A percentile compares a stretch with the other conserved stretches of the same genome.
These are phyloP conservation scores for Saitozyma sp. DNA, from an alignment of 768 basidiomycete species.

Conservation along the genomic window DNA sequence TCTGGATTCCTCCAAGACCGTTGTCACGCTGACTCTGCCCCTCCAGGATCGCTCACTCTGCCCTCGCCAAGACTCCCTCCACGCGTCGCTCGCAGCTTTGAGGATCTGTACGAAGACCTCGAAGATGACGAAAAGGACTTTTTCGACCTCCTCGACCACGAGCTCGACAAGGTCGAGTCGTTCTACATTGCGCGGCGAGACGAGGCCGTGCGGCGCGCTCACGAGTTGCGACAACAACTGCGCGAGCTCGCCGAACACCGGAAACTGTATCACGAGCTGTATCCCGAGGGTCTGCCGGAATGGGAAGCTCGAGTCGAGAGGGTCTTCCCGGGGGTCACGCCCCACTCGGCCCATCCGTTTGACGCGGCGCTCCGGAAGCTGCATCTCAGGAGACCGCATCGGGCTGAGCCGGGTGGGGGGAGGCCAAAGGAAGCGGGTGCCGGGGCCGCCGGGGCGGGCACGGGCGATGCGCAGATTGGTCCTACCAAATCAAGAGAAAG, in stretches of 20 bases:
- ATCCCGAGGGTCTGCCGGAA: conserved; percentile 39
- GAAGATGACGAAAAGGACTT: conserved; percentile 67
- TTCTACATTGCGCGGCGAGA: conserved; percentile 76
- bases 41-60: conserved; percentile 33
- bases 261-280: conserved; percentile 52
- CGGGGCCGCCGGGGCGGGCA: not conserved
- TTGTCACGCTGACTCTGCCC: not conserved
- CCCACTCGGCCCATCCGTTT: conserved; percentile 6
- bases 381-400: too few relatives aligned
- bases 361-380: not conserved
- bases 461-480: conserved; percentile 2
- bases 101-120: conserved; percentile 59
- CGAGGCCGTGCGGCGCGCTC: conserved; percentile 56
- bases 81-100: conserved; percentile 39
- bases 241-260: conserved; percentile 72
- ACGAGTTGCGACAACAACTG: conserved; percentile 67
- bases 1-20: too few relatives aligned
- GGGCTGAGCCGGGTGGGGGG: not conserved
- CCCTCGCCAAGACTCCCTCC: conserved; percentile 19
- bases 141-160: conserved; percentile 71
- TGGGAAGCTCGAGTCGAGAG: conserved; percentile 40
- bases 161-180: conserved; percentile 78
- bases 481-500: conserved; percentile 1
- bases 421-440: not conserved
- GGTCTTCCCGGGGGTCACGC: conserved; percentile 22